Conservation (phyloP, 2,329 filamentous ascomycete species). For the Aspergillus unguis region DNA sequence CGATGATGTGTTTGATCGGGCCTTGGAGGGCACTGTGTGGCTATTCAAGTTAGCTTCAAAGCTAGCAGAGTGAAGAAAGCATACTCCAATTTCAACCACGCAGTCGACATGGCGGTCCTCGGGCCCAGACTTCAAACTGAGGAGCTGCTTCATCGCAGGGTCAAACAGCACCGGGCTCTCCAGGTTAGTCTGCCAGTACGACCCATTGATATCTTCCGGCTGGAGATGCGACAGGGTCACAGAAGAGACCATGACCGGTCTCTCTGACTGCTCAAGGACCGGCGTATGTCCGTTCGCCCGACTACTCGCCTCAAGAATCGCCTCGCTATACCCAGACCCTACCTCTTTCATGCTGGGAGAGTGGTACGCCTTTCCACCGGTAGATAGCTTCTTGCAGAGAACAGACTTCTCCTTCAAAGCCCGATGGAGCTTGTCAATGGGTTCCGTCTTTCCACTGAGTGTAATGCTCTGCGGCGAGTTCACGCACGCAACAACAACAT, state of each 20-base stretch:
- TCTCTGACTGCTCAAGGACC: neutral
- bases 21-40: neutral
- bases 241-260: constrained; percentile 1
- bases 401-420: neutral
- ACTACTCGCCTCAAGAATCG: neutral
- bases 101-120: neutral
- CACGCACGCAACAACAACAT: constrained; percentile 1
- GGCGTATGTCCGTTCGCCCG: neutral
- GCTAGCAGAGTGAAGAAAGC: neutral
- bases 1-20: neutral
- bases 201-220: neutral
- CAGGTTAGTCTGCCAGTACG: constrained; percentile 6
- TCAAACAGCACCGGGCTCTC: constrained; percentile 1
- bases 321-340: neutral
- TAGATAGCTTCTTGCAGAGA: neutral
- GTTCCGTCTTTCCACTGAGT: neutral
- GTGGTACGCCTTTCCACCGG: neutral
- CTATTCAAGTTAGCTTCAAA: neutral
- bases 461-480: constrained; percentile 6
- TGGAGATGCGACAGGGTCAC: neutral
- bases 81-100: neutral
- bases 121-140: neutral
- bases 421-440: neutral
- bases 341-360: neutral
- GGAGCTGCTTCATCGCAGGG: neutral